phyloP scores from a whole-genome alignment of 768 basidiomycete species.

The Kwoniella heveanensis region DNA sequence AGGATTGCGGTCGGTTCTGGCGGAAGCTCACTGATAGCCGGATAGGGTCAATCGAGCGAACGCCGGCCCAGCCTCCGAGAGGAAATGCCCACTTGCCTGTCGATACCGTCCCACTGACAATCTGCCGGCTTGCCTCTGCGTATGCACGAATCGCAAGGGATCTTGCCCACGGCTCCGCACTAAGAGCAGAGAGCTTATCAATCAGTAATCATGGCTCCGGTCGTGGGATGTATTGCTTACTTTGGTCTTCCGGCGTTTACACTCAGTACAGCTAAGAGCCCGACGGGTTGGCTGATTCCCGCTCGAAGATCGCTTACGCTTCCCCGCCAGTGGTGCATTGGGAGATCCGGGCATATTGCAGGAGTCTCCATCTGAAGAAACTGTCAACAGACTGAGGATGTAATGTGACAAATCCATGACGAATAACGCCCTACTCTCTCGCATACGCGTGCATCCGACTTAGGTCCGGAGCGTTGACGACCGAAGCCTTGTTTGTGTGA shows the following conservation, averaged over 20 bases:
- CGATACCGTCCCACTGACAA: conserved; percentile 22
- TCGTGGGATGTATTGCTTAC: conserved; percentile 11
- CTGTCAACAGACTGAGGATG: too few species aligned
- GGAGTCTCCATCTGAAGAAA: background rate
- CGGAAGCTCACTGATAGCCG: background rate
- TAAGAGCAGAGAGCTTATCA: background rate
- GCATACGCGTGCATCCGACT: too few species aligned
- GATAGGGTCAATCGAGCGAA: background rate
- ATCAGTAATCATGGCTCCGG: background rate
- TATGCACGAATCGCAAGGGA: conserved; percentile 25
- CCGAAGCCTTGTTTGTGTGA: too few species aligned
- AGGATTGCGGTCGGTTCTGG: background rate
- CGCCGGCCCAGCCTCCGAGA: too few species aligned
- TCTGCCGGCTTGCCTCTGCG: conserved; percentile 19
- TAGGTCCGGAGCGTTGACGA: too few species aligned
- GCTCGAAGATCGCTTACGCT: conserved; percentile 1
- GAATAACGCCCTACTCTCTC: too few species aligned
- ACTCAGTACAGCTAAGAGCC: conserved; percentile 30
- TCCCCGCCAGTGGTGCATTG: background rate
- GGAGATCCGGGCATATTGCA: background rate
- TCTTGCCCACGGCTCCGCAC: conserved; percentile 24
- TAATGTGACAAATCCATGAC: too few species aligned
- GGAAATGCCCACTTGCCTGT: background rate
- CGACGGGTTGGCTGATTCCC: background rate
- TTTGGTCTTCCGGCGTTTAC: conserved; percentile 29